These are phyloP conservation scores for Aspergillus ellipticus DNA, from an alignment of 495 filamentous ascomycete species.

Conservation along the genomic window DNA sequence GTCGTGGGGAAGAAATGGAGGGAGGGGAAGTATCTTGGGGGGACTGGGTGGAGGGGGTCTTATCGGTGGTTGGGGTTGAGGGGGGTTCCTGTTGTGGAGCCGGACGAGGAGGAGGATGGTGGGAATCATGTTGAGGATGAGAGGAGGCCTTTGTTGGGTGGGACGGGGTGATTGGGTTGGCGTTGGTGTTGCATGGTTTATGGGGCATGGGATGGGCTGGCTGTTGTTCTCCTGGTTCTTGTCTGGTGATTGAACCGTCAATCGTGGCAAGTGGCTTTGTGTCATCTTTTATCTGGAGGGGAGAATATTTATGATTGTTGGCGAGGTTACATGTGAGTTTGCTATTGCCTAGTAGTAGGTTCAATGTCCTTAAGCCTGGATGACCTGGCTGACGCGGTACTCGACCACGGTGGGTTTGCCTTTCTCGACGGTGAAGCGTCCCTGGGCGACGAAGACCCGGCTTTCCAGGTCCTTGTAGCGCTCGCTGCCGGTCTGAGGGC, in stretches of 20 bases:
- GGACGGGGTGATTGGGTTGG: not conserved
- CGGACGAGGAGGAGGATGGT: slow-evolving; percentile 2
- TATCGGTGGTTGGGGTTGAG: slow-evolving; percentile 8
- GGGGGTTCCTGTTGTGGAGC: slow-evolving; percentile 7
- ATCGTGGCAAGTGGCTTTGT: no score
- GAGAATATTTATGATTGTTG: no score
- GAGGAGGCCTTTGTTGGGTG: slow-evolving; percentile 27
- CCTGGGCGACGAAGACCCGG: slow-evolving; percentile 53
- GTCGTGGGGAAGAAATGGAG: slow-evolving; percentile 19
- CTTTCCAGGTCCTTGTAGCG: slow-evolving; percentile 49
- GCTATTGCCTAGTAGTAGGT: no score
- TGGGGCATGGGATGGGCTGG: no score
- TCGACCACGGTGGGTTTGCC: slow-evolving; percentile 54
- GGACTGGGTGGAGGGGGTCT: slow-evolving; percentile 7
- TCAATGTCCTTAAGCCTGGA: slow-evolving; percentile 11
- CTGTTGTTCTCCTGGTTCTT: no score
- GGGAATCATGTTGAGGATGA: slow-evolving; percentile 23
- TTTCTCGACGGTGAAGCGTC: slow-evolving; percentile 49
- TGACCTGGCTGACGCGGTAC: slow-evolving; percentile 57
- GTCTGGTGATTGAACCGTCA: no score
- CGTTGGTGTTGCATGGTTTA: no score
- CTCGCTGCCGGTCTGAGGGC: slow-evolving; percentile 39
- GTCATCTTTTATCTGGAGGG: no score
- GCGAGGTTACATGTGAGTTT: no score
- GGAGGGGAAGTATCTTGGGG: slow-evolving; percentile 19